Evolutionary conservation across 352 stramenopile genomes (phyloP), one percentile per base, ranked within the genome.

Genomic region (Peronospora tabacina): DNA sequence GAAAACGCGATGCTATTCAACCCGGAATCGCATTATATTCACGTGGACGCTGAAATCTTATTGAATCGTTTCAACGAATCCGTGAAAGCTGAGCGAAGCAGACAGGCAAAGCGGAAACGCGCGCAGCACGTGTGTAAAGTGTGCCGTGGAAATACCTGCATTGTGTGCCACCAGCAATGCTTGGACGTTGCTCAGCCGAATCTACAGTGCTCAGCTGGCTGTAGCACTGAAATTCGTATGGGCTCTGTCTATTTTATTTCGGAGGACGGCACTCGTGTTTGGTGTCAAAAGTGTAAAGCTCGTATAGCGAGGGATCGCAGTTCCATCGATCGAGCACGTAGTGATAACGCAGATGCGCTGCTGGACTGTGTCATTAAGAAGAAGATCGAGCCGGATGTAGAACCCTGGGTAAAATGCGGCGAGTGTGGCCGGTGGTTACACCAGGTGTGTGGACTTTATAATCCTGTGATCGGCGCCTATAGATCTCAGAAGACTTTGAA

Each of bases 391-490:
- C 44, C 66, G 26, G 63, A 63, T 26, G 77, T 85, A 4, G 82
- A 93, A 61, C 78, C 80, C 7, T 93, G 82, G 82, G 82, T 93
- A 19, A 83, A 85, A 43, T 93, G 82, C 52, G 57, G 52, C 15
- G 70, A 75, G 26, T 97, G 91, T 62, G 49, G 61, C 33, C 63
- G 61, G 17, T 94, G 83, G 75, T 67, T 96, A 32, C 91, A 98
- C 51, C 75, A 97, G 55, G 73, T 97, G 6, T 98, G 94, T 66
- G 90, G 76, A 2, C 72, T 98, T 20, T 96, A 94, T 68, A 97
- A 98, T 52, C 68, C 80, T 7, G 71, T 86, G 9, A 59, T 74
- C 3, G 72, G 68, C 9, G 67, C 68, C 11, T 93, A 93, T 45
- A 39, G 52, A 0, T 41, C 48, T 7, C 39, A 58, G 5, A 60